Conservation (phyloP, 345 rosid species). For the Gossypium arboreum region DNA sequence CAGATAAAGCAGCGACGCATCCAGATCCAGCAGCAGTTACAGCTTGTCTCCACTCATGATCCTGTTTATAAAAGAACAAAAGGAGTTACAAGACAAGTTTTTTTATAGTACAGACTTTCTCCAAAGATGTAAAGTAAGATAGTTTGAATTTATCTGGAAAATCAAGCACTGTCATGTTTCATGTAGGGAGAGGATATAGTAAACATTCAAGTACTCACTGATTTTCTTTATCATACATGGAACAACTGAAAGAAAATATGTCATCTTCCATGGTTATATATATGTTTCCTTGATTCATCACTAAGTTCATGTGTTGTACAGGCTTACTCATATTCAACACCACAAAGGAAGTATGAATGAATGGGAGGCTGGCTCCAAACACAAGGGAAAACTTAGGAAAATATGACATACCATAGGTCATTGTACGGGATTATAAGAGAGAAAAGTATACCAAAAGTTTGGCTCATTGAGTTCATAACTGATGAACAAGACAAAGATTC, state of each 20-base stretch:
- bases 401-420: not conserved
- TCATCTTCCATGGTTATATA: not conserved
- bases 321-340: not conserved
- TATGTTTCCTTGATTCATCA: not conserved
- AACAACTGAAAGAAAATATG: not conserved
- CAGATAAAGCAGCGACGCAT: conserved; percentile 94
- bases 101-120: not conserved
- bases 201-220: not conserved
- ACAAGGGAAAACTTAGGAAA: not conserved
- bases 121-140: not conserved
- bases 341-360: not conserved
- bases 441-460: not conserved
- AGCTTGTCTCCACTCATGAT: conserved; percentile 98
- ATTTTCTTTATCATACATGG: not conserved
- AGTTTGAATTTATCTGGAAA: not conserved
- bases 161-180: not conserved
- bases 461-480: not conserved
- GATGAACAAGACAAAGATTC: not conserved
- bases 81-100: not conserved
- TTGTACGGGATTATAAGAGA: not conserved
- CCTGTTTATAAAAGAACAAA: conserved; percentile 34
- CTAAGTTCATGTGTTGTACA: not conserved
- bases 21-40: conserved; percentile 97
- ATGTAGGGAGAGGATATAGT: not conserved
- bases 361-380: not conserved